phyloP scores from a whole-genome alignment of 1,139 yeast species.

The Chernovozyma sophiae-reginae region DNA sequence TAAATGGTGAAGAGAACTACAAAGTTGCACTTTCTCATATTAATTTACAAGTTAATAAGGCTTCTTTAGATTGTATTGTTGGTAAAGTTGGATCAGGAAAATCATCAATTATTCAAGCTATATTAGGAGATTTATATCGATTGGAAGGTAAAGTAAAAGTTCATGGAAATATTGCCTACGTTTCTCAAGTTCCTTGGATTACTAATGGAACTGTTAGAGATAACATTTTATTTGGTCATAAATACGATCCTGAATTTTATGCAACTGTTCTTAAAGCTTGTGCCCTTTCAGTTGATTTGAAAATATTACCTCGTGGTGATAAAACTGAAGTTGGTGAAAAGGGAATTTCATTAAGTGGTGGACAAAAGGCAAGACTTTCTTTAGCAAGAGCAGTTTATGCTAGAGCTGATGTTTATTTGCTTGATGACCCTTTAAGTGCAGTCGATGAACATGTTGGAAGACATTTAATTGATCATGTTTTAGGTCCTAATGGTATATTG shows the following conservation, averaged over 20 bases:
- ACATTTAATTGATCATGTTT: slow-evolving; percentile 73
- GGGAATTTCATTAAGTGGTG: slow-evolving; percentile 96
- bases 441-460: slow-evolving; percentile 94
- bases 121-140: slow-evolving; percentile 82
- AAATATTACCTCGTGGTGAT: slow-evolving; percentile 82
- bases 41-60: slow-evolving; percentile 68
- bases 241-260: slow-evolving; percentile 76
- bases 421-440: slow-evolving; percentile 69
- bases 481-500: slow-evolving; percentile 79
- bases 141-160: slow-evolving; percentile 69
- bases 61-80: slow-evolving; percentile 80
- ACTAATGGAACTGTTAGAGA: slow-evolving; percentile 92
- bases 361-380: slow-evolving; percentile 92
- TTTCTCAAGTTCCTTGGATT: slow-evolving; percentile 90
- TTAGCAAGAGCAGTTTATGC: slow-evolving; percentile 95
- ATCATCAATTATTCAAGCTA: slow-evolving; percentile 78
- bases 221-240: slow-evolving; percentile 85
- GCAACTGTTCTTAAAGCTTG: slow-evolving; percentile 81
- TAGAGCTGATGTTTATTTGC: slow-evolving; percentile 83
- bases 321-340: slow-evolving; percentile 92
- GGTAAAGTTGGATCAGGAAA: slow-evolving; percentile 95
- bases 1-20: slow-evolving; percentile 55
- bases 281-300: slow-evolving; percentile 76
- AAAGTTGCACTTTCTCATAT: slow-evolving; percentile 75
- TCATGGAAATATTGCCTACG: slow-evolving; percentile 84